These are phyloP conservation scores for Beta lomatogona DNA, from an alignment of 179 eudicot species.

Conservation along the genomic window DNA sequence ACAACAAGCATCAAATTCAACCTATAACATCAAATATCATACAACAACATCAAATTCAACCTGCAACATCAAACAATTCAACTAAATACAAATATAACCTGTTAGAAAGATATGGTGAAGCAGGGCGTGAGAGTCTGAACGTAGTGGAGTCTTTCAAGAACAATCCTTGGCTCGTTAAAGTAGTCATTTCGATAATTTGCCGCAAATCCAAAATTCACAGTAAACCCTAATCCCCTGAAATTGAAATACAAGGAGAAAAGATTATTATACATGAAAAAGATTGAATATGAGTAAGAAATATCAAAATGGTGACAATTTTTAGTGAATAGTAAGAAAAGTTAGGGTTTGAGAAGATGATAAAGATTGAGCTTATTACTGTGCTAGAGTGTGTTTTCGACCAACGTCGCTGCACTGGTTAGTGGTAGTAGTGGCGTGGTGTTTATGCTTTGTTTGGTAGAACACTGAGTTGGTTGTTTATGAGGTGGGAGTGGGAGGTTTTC, in stretches of 20 bases:
- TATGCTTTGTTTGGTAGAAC: background rate
- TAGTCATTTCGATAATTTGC: slow-evolving; percentile 12
- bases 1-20: background rate
- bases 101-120: background rate
- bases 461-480: background rate
- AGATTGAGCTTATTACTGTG: slow-evolving; percentile 1
- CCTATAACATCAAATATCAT: background rate
- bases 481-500: too few species aligned
- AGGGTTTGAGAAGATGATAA: background rate
- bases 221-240: background rate
- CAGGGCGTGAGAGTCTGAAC: slow-evolving; percentile 4
- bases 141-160: slow-evolving; percentile 16
- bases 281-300: background rate
- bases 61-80: background rate
- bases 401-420: background rate
- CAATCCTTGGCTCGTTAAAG: slow-evolving; percentile 20
- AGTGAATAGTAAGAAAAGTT: background rate
- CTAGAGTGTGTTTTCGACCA: background rate
- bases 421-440: background rate
- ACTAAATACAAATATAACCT: background rate
- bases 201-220: background rate
- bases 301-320: background rate
- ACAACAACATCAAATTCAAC: background rate
- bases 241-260: background rate
- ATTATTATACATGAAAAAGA: background rate